A percentile compares a stretch with the other conserved stretches of the same genome.
phyloP scores from a whole-genome alignment of 305 asterid genomes.

The Striga hermonthica region DNA sequence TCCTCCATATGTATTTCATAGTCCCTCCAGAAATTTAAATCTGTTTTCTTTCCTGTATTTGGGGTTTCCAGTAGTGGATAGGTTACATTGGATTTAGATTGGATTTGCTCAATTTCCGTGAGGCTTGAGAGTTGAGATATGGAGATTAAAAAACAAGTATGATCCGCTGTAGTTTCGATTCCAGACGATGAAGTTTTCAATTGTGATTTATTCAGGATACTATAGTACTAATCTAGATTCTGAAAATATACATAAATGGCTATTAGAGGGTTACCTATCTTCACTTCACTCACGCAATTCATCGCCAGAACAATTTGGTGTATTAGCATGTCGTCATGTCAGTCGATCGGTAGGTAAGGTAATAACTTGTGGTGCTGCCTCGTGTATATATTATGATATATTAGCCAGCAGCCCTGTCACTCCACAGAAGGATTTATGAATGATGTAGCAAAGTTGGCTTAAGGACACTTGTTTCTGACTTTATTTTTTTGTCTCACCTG shows the following conservation, averaged over 20 bases:
- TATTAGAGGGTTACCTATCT: neutral
- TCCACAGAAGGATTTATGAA: too few relatives aligned
- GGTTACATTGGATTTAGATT: conserved; percentile 6
- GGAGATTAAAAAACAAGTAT: neutral
- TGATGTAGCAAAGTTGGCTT: neutral
- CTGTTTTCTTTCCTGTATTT: conserved; percentile 13
- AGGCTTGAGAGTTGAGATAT: conserved; percentile 2
- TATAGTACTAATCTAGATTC: neutral
- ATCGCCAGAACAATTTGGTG: conserved; percentile 12
- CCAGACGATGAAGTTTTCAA: neutral
- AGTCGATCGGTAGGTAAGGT: conserved; percentile 1
- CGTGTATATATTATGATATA: conserved; percentile 1
- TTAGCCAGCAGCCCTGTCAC: neutral
- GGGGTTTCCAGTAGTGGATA: conserved; percentile 12
- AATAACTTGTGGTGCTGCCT: conserved; percentile 18
- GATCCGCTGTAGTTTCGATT: conserved; percentile 6
- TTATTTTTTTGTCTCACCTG: neutral
- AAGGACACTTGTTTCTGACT: neutral
- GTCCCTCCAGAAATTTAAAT: neutral
- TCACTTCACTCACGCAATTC: neutral
- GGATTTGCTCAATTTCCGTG: neutral
- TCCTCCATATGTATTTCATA: conserved; percentile 6
- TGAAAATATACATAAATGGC: neutral
- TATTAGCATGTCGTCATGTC: conserved; percentile 12
- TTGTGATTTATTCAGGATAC: neutral